Conservation (phyloP, 2,329 filamentous ascomycete species). For the Colletotrichum orchidophilum region DNA sequence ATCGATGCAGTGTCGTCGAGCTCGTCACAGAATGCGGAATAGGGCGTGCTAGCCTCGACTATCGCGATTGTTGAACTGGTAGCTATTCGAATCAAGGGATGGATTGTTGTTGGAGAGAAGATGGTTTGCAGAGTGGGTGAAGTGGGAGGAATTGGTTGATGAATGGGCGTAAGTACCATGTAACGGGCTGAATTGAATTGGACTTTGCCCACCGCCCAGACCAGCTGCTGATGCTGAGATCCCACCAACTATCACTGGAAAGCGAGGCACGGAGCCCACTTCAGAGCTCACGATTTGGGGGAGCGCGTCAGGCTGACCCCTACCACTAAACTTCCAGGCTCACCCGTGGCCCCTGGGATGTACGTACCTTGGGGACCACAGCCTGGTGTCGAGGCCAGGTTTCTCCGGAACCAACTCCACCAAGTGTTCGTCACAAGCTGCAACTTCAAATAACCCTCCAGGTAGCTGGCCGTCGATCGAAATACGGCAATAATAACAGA, state of each 20-base stretch:
- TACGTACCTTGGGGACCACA: neutral
- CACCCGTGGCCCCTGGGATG: neutral
- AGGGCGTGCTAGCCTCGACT: neutral
- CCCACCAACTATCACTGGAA: constrained; percentile 17
- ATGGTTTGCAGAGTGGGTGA: neutral
- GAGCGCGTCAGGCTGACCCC: constrained; percentile 28
- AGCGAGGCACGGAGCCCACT: constrained; percentile 20
- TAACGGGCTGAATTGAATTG: constrained; percentile 19
- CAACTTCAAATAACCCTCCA: neutral
- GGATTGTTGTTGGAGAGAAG: neutral
- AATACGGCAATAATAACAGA: neutral
- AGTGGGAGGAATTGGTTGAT: constrained; percentile 12
- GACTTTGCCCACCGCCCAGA: constrained; percentile 30
- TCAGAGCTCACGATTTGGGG: constrained; percentile 32
- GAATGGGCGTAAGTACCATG: neutral
- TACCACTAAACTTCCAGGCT: constrained; percentile 11
- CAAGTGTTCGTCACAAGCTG: neutral
- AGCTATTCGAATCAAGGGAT: neutral
- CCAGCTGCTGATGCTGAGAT: constrained; percentile 27
- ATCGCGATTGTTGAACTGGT: constrained; percentile 17
- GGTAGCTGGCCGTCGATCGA: neutral
- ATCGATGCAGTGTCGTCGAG: constrained; percentile 8
- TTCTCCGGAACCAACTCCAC: constrained; percentile 11
- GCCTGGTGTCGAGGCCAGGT: neutral
- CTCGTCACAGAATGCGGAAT: constrained; percentile 19